phyloP scores from a whole-genome alignment of 1,284 basidiomycete species.

The Trichosporon sp. region DNA sequence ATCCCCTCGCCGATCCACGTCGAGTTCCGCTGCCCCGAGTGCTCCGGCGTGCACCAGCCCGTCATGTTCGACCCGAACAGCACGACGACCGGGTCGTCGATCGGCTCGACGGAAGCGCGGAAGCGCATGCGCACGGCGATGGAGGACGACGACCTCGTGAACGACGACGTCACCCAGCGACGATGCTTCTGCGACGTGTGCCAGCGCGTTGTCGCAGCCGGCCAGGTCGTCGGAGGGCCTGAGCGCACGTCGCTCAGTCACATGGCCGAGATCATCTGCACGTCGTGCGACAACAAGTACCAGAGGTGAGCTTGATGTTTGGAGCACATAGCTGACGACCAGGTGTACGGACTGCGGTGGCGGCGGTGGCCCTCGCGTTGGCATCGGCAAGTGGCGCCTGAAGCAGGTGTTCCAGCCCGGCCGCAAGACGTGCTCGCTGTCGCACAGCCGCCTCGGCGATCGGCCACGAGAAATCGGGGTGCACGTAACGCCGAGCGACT shows the following conservation, averaged over 20 bases:
- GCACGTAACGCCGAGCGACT: slow-evolving; percentile 44
- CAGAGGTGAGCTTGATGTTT: slow-evolving; percentile 27
- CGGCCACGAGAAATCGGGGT: slow-evolving; percentile 45
- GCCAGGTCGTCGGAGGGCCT: slow-evolving; percentile 33
- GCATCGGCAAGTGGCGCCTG: slow-evolving; percentile 52
- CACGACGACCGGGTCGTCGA: slow-evolving; percentile 10
- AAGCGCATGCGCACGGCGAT: slow-evolving; percentile 39
- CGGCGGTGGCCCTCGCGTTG: slow-evolving; percentile 47
- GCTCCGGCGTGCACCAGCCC: slow-evolving; percentile 29
- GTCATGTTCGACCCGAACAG: slow-evolving; percentile 23
- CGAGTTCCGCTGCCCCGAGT: slow-evolving; percentile 31
- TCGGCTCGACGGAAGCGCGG: slow-evolving; percentile 42
- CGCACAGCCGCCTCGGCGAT: slow-evolving; percentile 48
- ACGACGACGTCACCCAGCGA: slow-evolving; percentile 13
- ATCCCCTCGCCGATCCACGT: slow-evolving; percentile 34
- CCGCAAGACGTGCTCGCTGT: slow-evolving; percentile 50
- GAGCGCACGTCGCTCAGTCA: slow-evolving; percentile 26
- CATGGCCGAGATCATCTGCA: slow-evolving; percentile 43
- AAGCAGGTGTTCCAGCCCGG: slow-evolving; percentile 51
- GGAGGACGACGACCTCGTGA: slow-evolving; percentile 39
- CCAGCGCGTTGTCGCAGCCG: slow-evolving; percentile 40
- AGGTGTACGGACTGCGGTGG: slow-evolving; percentile 42
- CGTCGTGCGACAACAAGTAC: slow-evolving; percentile 42
- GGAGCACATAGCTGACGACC: slow-evolving; percentile 1
- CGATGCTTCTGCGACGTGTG: slow-evolving; percentile 46